Conservation (phyloP, 257 asterid genomes). For the Solanum sparsipilum region DNA sequence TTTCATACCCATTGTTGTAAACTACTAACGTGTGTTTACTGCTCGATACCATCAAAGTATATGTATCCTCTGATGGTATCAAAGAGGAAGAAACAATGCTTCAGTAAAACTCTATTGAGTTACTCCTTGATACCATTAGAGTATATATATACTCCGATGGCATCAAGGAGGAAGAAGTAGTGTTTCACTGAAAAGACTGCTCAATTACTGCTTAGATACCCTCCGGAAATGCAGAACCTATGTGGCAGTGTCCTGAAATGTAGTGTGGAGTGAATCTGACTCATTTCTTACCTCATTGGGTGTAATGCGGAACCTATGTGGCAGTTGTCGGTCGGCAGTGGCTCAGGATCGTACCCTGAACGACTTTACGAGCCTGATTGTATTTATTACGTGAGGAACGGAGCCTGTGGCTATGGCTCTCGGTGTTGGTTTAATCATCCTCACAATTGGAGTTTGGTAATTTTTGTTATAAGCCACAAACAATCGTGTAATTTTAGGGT, state of each 20-base stretch:
- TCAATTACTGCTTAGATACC: no score
- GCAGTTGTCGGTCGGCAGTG: constrained; percentile 15
- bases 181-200: no score
- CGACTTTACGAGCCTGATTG: constrained; percentile 14
- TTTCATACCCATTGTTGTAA: no score
- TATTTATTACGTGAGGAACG: constrained; percentile 15
- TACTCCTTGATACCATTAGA: no score
- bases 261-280: constrained; percentile 2
- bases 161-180: no score
- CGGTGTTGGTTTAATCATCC: constrained; percentile 31
- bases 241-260: not conserved
- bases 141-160: no score
- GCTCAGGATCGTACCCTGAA: constrained; percentile 15
- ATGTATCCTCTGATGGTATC: no score
- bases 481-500: not conserved
- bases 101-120: no score
- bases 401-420: constrained; percentile 20
- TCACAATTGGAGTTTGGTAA: constrained; percentile 1
- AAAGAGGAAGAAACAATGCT: no score
- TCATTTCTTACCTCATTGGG: not conserved
- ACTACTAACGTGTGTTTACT: no score
- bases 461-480: not conserved
- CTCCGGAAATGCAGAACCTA: no score
- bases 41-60: no score
- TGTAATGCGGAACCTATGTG: constrained; percentile 22